These are phyloP conservation scores for Saccharomyces hybrid DNA, from an alignment of 1,139 yeast species.

Conservation along the genomic window DNA sequence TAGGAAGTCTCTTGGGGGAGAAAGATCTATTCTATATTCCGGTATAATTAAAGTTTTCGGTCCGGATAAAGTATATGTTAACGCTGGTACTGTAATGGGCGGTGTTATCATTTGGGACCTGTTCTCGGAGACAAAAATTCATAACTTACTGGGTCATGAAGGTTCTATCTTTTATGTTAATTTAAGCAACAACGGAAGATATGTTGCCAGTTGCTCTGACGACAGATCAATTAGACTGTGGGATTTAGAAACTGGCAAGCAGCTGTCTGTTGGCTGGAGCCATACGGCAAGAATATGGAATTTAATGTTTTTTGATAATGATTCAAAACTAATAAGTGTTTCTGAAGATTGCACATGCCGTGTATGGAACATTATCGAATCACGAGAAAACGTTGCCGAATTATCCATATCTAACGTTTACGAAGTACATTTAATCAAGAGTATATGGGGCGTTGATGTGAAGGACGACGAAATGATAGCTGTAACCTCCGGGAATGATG, in stretches of 20 bases:
- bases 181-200: conserved; percentile 48
- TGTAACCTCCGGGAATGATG: conserved; percentile 88
- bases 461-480: conserved; percentile 41
- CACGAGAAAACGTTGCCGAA: conserved; percentile 24
- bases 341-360: conserved; percentile 92
- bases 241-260: conserved; percentile 48
- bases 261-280: conserved; percentile 86
- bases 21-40: conserved; percentile 78
- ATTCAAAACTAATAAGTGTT: conserved; percentile 46
- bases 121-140: conserved; percentile 38
- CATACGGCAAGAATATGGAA: conserved; percentile 94
- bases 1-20: conserved; percentile 47
- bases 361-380: conserved; percentile 48
- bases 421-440: conserved; percentile 76
- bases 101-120: conserved; percentile 79
- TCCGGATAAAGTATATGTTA: conserved; percentile 44
- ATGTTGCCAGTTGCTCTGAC: conserved; percentile 78
- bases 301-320: conserved; percentile 47
- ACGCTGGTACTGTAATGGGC: conserved; percentile 90
- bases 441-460: conserved; percentile 77
- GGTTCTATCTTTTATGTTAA: conserved; percentile 86
- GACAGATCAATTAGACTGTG: conserved; percentile 82
- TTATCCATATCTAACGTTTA: conserved; percentile 41
- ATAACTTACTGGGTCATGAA: conserved; percentile 65
- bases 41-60: conserved; percentile 57